phyloP scores from a whole-genome alignment of 495 filamentous ascomycete genomes.

The Pseudomonodictys pantanalensis region DNA sequence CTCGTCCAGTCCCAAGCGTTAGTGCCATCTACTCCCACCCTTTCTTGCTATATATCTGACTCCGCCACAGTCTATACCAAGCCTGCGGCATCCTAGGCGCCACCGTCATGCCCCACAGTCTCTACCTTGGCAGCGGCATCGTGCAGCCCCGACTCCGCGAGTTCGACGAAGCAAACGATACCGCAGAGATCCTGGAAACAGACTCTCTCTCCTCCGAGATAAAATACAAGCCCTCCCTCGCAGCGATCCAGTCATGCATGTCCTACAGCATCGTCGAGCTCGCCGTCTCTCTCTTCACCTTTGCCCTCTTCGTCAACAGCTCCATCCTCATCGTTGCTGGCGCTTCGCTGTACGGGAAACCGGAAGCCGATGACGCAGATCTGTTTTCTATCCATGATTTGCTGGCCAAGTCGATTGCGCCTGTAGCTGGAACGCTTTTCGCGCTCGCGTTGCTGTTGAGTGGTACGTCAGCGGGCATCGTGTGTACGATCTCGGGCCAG shows the following conservation, averaged over 20 bases:
- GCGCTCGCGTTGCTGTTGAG: slow-evolving; percentile 75
- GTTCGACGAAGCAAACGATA: slow-evolving; percentile 55
- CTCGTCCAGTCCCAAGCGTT: slow-evolving; percentile 68
- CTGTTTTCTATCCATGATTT: slow-evolving; percentile 82
- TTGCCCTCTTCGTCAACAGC: slow-evolving; percentile 88
- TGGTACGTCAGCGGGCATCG: slow-evolving; percentile 72
- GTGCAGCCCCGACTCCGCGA: slow-evolving; percentile 79
- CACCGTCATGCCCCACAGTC: slow-evolving; percentile 90
- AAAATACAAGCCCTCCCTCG: slow-evolving; percentile 71
- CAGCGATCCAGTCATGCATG: slow-evolving; percentile 74
- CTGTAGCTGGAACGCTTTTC: slow-evolving; percentile 71
- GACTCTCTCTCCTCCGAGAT: slow-evolving; percentile 20
- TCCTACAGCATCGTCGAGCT: slow-evolving; percentile 73
- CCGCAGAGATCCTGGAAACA: slow-evolving; percentile 9
- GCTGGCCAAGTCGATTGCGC: slow-evolving; percentile 65
- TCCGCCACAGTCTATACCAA: slow-evolving; percentile 66
- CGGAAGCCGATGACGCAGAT: slow-evolving; percentile 60
- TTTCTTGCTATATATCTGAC: slow-evolving; percentile 3
- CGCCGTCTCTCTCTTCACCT: slow-evolving; percentile 75
- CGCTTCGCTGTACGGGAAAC: slow-evolving; percentile 63
- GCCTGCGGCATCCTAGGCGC: slow-evolving; percentile 90
- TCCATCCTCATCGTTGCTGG: slow-evolving; percentile 88
- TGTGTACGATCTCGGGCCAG: slow-evolving; percentile 81
- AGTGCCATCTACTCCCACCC: slow-evolving; percentile 13
- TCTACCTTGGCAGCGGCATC: slow-evolving; percentile 86